A percentile compares a stretch with the other conserved stretches of the same genome.
Evolutionary conservation across 371 early-diverging fungal species (phyloP).

Genomic region (Mucor plumbeus): DNA sequence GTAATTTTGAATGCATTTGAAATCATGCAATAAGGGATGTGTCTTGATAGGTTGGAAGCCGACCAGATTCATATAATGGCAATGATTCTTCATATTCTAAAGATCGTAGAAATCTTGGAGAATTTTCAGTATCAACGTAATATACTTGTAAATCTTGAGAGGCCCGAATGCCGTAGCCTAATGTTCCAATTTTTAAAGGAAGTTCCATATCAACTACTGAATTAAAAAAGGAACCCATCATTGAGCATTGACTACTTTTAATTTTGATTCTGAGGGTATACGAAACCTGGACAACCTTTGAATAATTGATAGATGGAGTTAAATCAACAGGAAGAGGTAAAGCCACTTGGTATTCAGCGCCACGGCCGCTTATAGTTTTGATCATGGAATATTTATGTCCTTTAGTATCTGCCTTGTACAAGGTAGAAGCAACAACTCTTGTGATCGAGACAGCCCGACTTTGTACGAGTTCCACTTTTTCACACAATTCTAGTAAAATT

Average conservation of each 20-base stretch:
- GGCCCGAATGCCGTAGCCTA: conserved; percentile 44
- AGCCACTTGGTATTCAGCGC: conserved; percentile 22
- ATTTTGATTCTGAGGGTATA: conserved; percentile 31
- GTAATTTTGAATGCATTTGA: neutral
- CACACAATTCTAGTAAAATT: conserved; percentile 21
- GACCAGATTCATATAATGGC: conserved; percentile 34
- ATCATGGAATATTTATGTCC: conserved; percentile 21
- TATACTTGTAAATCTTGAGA: conserved; percentile 30
- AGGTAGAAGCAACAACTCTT: conserved; percentile 20
- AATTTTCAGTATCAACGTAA: conserved; percentile 6
- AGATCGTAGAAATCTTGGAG: conserved; percentile 34
- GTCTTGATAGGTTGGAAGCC: conserved; percentile 24
- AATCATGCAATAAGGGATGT: neutral
- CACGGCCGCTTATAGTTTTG: conserved; percentile 16
- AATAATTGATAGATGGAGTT: conserved; percentile 39
- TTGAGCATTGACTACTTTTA: conserved; percentile 24
- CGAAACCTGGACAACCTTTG: conserved; percentile 27
- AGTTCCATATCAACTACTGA: conserved; percentile 23
- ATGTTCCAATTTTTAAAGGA: conserved; percentile 41
- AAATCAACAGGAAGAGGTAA: conserved; percentile 30
- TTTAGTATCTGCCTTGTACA: conserved; percentile 15
- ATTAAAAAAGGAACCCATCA: conserved; percentile 23
- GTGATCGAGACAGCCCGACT: conserved; percentile 22
- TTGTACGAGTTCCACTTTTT: conserved; percentile 17
- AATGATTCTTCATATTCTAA: conserved; percentile 42